Evolutionary conservation across 2,329 filamentous ascomycete genomes (phyloP).

Genomic region (Cadophora malorum): DNA sequence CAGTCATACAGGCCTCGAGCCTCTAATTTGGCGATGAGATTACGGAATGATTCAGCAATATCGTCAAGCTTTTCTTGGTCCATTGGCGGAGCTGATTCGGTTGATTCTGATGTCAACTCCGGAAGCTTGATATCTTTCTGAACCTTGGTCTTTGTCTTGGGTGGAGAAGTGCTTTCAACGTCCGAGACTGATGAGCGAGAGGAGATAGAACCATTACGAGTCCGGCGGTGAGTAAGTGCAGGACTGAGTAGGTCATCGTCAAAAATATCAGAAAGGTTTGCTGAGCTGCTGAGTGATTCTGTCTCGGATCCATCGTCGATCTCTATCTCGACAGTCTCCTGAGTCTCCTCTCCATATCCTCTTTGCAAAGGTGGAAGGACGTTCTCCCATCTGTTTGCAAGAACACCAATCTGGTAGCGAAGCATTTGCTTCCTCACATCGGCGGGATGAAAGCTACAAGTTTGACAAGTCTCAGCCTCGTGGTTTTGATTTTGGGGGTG

Average conservation of each 20-base stretch:
- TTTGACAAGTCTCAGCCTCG: constrained; percentile 8
- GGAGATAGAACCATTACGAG: constrained; percentile 3
- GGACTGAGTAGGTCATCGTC: not conserved
- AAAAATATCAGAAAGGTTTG: constrained; percentile 13
- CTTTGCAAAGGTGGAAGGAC: constrained; percentile 90
- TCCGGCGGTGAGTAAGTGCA: constrained; percentile 6
- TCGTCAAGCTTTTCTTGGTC: constrained; percentile 59
- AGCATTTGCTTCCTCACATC: constrained; percentile 59
- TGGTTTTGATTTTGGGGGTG: not conserved
- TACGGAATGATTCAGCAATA: constrained; percentile 62
- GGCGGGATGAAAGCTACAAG: constrained; percentile 74
- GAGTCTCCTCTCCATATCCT: constrained; percentile 45
- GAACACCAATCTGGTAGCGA: constrained; percentile 76
- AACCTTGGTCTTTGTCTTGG: constrained; percentile 69
- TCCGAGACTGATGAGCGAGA: constrained; percentile 29
- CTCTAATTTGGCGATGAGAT: constrained; percentile 60
- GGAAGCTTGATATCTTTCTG: constrained; percentile 31
- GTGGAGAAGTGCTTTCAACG: constrained; percentile 36
- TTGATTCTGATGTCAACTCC: not conserved
- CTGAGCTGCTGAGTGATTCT: constrained; percentile 43
- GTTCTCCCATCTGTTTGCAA: constrained; percentile 81
- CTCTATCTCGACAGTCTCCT: constrained; percentile 19
- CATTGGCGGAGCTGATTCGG: constrained; percentile 56
- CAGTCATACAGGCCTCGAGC: constrained; percentile 65
- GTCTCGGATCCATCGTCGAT: constrained; percentile 48